Conservation (phyloP, 2,329 filamentous ascomycete genomes). For the Sporothrix pseudoabietina region DNA sequence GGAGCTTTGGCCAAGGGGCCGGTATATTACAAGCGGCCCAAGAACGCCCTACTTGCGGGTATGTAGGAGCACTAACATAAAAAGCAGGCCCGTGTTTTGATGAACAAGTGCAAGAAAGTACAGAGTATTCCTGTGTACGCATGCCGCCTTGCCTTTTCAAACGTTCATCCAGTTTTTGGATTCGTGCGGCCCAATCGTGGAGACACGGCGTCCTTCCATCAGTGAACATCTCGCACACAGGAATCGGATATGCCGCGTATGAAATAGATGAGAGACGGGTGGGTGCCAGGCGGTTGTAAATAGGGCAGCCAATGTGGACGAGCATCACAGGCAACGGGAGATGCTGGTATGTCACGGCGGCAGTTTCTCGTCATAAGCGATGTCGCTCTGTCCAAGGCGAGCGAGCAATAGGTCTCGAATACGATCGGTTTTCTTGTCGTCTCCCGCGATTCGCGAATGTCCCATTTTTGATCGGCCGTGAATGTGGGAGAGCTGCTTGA, state of each 20-base stretch:
- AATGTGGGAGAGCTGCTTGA: not conserved
- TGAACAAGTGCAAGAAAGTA: not conserved
- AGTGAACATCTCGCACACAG: not conserved
- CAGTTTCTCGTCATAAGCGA: not conserved
- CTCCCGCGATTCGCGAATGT: not conserved
- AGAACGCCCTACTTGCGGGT: not conserved
- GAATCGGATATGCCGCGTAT: not conserved
- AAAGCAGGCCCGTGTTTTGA: not conserved
- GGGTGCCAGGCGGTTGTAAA: not conserved
- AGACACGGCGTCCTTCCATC: not conserved
- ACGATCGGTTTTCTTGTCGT: not conserved
- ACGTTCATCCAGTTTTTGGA: not conserved
- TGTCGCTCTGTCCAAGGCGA: not conserved
- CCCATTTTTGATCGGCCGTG: not conserved
- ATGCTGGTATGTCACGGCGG: not conserved
- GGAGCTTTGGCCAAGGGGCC: not conserved
- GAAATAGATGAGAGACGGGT: not conserved
- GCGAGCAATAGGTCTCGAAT: too few relatives aligned
- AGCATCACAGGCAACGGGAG: not conserved
- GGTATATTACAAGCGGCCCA: not conserved
- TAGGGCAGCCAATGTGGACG: not conserved
- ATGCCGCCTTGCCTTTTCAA: not conserved
- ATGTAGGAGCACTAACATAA: not conserved
- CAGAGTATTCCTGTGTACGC: not conserved
- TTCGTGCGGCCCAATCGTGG: not conserved